A percentile compares a stretch with the other conserved stretches of the same genome.
phyloP scores from a whole-genome alignment of 192 early-diverging fungal genomes.

The Irineochytrium annulatum region DNA sequence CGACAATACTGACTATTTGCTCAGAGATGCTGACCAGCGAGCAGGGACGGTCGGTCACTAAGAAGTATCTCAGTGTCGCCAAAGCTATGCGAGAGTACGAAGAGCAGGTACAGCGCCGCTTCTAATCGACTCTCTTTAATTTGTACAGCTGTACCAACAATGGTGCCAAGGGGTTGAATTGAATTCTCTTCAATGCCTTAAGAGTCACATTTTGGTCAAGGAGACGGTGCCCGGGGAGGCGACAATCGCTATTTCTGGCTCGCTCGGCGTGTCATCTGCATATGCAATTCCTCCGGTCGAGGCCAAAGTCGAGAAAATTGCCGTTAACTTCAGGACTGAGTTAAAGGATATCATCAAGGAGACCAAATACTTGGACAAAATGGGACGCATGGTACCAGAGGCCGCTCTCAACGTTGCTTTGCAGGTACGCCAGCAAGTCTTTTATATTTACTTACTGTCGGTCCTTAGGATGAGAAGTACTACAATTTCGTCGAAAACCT shows the following conservation, averaged over 20 bases:
- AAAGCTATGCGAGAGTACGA: constrained; percentile 62
- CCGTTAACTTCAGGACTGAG: constrained; percentile 54
- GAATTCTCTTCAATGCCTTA: constrained; percentile 54
- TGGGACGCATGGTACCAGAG: constrained; percentile 53
- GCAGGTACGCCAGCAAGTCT: constrained; percentile 31
- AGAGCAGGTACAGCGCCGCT: constrained; percentile 34
- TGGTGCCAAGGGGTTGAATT: constrained; percentile 57
- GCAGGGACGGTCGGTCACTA: constrained; percentile 55
- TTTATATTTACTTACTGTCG: neutral
- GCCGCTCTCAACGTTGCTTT: constrained; percentile 58
- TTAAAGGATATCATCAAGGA: constrained; percentile 59
- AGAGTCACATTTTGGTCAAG: constrained; percentile 47
- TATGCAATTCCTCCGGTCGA: neutral
- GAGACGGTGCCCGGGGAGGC: constrained; percentile 12
- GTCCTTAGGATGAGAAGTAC: constrained; percentile 58
- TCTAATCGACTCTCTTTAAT: constrained; percentile 1
- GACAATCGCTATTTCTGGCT: neutral
- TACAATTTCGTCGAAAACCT: constrained; percentile 53
- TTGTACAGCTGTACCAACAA: constrained; percentile 41
- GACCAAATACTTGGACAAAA: constrained; percentile 62
- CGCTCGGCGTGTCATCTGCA: neutral
- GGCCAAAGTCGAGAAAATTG: constrained; percentile 33
- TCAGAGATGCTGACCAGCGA: constrained; percentile 58
- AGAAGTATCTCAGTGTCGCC: constrained; percentile 56
- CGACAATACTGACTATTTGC: neutral